Evolutionary conservation across 192 early-diverging fungal genomes (phyloP), one percentile per base, ranked within the genome.

Genomic region (Backusella liffmaniae): DNA sequence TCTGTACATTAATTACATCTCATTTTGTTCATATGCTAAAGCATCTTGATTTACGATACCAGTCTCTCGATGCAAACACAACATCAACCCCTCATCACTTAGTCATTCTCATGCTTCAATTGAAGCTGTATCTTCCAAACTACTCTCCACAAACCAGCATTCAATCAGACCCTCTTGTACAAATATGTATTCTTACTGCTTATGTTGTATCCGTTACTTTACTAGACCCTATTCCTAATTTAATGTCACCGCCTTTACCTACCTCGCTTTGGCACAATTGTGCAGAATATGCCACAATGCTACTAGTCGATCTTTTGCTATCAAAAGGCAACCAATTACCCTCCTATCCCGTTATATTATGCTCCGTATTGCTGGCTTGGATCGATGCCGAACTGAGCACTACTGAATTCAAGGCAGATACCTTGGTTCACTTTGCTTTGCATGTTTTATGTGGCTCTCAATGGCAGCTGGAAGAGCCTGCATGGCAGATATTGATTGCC

Each of bases 401-500:
- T 1, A 30, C 41, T 13, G 35, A 42, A 44, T 37, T 37, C 1
- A 70, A 42, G 29, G 35, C 69, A 23, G 35, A 73, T 30, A 44
- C n/a, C 1, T 49, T 74, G 26, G 32, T 74, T 7, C 73, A 36
- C 6, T 41, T 74, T 44, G 41, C 62, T 6, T 35, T 74, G n/a
- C 62, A 65, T 5, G 13, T 67, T 21, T 26, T 74, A 6, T 74
- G 59, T 32, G 26, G 21, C 5, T 65, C 59, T 46, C 41, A 66
- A 5, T 66, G 39, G 37, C 5, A 46, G 18, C 10, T 30, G 5
- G 26, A 71, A 49, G 41, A 71, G 6, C 23, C 72, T 10, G 18
- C 44, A 13, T 71, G 69, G 67, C 75, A 62, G 41, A 21, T 39
- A n/a, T 30, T 77, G 49, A 53, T 70, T 30, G 70, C 68, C 0